Base-by-base conservation (phyloP, 768 basidiomycete species). In the Phaeolepiota aurea region DNA sequence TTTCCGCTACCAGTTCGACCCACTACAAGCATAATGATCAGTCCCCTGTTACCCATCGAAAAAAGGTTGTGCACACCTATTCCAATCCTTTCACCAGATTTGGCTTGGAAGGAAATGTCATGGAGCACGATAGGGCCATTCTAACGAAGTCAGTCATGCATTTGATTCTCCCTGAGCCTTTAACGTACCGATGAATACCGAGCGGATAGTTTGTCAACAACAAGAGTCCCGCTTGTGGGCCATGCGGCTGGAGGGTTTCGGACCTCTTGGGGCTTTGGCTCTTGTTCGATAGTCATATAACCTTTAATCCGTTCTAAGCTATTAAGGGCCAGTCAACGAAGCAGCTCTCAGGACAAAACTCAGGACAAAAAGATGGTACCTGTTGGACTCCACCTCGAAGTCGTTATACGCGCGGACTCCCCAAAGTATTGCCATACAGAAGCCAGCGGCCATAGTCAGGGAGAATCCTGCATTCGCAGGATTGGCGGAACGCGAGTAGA, bases 271-370 rank as follows among this genome's bases (percentile, higher is more conserved):
- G 63, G 44, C 44, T 63, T 61, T 4, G 68, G 64, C 48, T 82
- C 78, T 45, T 76, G 74, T 35, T 80, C 78, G 40, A 81, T 77
- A 18, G 57, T 47, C 14, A 79, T 51, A 50, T 79, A 82, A 2
- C 51, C 78, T 37, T 83, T 73, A 2, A 90, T 79, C 43, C 89
- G 82, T 51, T 92, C 87, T 16, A 70, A 52, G 48, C 70, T 69
- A 28, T n/a, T n/a, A 10, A 39, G 5, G 33, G 19, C 2, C 16
- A 15, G 42, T 15, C 37, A 20, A 7, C 7, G 9, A 42, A 14
- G 10, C 14, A 23, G 14, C 5, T 12, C 3, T 22, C 23, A 31
- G 15, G 11, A 36, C n/a, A 19, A 16, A 36, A 10, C 23, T 14
- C 3, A 14, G 14, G 16, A 35, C 7, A n/a, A n/a, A 28, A 28